Evolutionary conservation across 2,329 filamentous ascomycete genomes (phyloP).

Genomic region (Paecilomyces sp.): DNA sequence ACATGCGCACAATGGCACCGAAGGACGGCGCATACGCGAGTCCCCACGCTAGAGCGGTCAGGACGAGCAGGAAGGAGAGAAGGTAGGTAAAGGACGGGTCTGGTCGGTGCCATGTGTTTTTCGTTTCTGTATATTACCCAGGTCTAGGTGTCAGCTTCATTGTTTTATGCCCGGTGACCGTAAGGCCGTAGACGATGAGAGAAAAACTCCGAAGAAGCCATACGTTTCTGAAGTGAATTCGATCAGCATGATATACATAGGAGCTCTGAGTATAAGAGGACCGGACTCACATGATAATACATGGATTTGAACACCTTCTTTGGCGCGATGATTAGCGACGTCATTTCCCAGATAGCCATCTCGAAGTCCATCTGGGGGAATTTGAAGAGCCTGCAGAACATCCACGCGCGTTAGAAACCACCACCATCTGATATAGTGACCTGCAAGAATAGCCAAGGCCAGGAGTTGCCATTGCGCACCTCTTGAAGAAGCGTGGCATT

Average conservation of each 20-base stretch:
- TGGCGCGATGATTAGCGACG: slow-evolving; percentile 58
- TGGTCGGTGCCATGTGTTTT: slow-evolving; percentile 63
- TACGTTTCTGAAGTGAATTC: slow-evolving; percentile 32
- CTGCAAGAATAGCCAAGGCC: neutral
- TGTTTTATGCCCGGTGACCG: neutral
- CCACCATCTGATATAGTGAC: neutral
- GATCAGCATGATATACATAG: slow-evolving; percentile 15
- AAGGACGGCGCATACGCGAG: slow-evolving; percentile 46
- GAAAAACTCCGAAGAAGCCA: slow-evolving; percentile 7
- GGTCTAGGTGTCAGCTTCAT: neutral
- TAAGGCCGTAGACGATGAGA: neutral
- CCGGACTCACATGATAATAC: slow-evolving; percentile 58
- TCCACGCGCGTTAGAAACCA: slow-evolving; percentile 6
- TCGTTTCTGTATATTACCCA: slow-evolving; percentile 47
- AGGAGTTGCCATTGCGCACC: slow-evolving; percentile 27
- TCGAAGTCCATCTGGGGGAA: slow-evolving; percentile 70
- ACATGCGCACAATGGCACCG: slow-evolving; percentile 39
- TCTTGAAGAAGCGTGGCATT: slow-evolving; percentile 61
- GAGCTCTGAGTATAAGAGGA: slow-evolving; percentile 1
- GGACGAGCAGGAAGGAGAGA: slow-evolving; percentile 57
- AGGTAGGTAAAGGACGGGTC: slow-evolving; percentile 66
- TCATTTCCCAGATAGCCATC: slow-evolving; percentile 68
- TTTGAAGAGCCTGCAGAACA: slow-evolving; percentile 52
- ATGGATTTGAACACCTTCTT: slow-evolving; percentile 66
- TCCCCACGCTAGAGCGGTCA: slow-evolving; percentile 51